Percentiles rank a stretch among this genome's conserved stretches.
Conservation (phyloP, 1,284 basidiomycete genomes). For the Leccinum fallax region DNA sequence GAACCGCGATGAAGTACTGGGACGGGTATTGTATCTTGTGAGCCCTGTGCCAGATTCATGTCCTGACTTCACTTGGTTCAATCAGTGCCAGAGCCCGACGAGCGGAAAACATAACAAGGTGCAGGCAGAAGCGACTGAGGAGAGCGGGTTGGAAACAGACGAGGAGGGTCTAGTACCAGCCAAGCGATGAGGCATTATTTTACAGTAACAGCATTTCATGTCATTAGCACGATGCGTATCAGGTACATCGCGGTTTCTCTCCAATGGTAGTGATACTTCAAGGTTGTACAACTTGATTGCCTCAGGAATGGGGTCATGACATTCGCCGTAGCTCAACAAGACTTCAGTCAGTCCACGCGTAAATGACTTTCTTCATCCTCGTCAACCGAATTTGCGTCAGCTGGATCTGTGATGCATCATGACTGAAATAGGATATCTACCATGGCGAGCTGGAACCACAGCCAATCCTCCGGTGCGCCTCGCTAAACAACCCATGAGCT, state of each 20-base stretch:
- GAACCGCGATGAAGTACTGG: constrained; percentile 78
- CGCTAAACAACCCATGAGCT: constrained; percentile 90
- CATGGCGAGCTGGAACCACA: constrained; percentile 98
- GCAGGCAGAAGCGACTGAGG: constrained; percentile 22
- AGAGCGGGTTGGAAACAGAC: constrained; percentile 31
- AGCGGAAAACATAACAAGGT: constrained; percentile 9
- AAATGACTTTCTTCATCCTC: constrained; percentile 84
- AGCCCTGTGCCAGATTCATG: constrained; percentile 19
- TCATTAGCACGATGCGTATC: neutral
- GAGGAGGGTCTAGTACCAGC: constrained; percentile 39
- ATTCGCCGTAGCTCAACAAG: constrained; percentile 85
- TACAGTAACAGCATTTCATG: neutral
- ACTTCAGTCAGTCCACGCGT: constrained; percentile 74
- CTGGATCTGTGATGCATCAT: neutral
- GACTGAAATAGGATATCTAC: constrained; percentile 33
- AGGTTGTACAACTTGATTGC: constrained; percentile 97
- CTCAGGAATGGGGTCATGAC: constrained; percentile 77
- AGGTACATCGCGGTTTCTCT: constrained; percentile 3
- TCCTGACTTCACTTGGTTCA: neutral
- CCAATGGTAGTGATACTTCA: constrained; percentile 30
- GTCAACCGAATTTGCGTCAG: constrained; percentile 51
- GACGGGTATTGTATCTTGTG: constrained; percentile 79
- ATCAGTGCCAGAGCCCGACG: constrained; percentile 28
- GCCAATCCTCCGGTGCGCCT: constrained; percentile 95
- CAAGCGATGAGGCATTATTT: constrained; percentile 37